These are phyloP conservation scores for Coemansia sp. DNA, from an alignment of 192 early-diverging fungal species.

Conservation along the genomic window DNA sequence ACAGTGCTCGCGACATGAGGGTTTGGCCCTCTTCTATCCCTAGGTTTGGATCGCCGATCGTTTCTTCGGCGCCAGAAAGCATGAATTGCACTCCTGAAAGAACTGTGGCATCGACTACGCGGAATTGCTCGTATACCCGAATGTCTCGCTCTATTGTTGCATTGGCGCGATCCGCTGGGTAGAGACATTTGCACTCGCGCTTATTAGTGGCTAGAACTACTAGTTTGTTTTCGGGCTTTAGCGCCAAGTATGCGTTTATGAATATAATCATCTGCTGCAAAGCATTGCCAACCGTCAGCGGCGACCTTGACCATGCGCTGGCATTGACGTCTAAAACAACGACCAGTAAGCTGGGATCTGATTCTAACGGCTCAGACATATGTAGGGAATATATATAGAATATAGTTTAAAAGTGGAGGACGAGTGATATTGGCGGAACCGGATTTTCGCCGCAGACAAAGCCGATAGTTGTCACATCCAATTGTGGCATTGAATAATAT, in stretches of 20 bases:
- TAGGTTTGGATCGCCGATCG: not conserved
- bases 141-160: conserved; percentile 23
- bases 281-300: conserved; percentile 66
- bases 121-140: conserved; percentile 57
- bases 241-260: conserved; percentile 90
- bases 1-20: conserved; percentile 49
- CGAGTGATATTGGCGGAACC: not conserved
- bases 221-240: conserved; percentile 86
- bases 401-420: not conserved
- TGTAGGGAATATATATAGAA: not conserved
- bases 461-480: not conserved
- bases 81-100: conserved; percentile 35
- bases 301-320: conserved; percentile 66
- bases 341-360: conserved; percentile 78
- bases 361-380: conserved; percentile 48
- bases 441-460: not conserved
- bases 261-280: conserved; percentile 82
- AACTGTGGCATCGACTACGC: conserved; percentile 39
- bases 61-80: conserved; percentile 11
- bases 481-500: not conserved
- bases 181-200: conserved; percentile 40
- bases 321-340: conserved; percentile 85
- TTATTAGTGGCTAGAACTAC: conserved; percentile 70
- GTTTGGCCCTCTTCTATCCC: conserved; percentile 30
- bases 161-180: conserved; percentile 24